phyloP scores from a whole-genome alignment of 495 filamentous ascomycete genomes.

The Tuber magnatum region DNA sequence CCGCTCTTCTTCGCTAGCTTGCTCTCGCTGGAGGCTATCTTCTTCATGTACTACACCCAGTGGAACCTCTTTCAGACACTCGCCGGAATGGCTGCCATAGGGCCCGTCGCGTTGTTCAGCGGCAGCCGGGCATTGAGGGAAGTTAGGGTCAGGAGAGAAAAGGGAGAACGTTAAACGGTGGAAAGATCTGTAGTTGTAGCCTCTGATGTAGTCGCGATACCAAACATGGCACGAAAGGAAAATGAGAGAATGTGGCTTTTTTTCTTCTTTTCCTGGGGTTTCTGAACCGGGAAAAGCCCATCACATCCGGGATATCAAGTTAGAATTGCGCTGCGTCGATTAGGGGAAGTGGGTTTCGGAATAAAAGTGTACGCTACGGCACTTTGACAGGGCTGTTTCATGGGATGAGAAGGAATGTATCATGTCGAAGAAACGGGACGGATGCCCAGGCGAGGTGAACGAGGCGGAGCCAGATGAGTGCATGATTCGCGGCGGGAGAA shows the following conservation, averaged over 20 bases:
- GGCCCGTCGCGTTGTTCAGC: conserved; percentile 69
- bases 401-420: neutral
- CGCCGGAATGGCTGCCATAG: conserved; percentile 61
- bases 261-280: conserved; percentile 14
- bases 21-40: conserved; percentile 77
- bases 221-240: neutral
- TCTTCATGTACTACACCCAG: conserved; percentile 86
- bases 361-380: neutral
- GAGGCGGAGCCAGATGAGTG: neutral
- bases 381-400: neutral
- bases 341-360: neutral
- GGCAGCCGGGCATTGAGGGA: conserved; percentile 87
- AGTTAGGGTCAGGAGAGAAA: conserved; percentile 77
- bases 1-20: conserved; percentile 75
- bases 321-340: neutral
- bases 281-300: neutral
- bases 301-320: neutral
- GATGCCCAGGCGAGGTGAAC: neutral
- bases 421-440: neutral
- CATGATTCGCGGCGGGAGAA: neutral
- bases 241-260: conserved; percentile 3
- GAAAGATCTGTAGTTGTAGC: neutral
- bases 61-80: conserved; percentile 92
- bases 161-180: conserved; percentile 58
- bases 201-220: neutral